These are phyloP conservation scores for Boechera retrofracta DNA, from an alignment of 345 rosid species.

Conservation along the genomic window DNA sequence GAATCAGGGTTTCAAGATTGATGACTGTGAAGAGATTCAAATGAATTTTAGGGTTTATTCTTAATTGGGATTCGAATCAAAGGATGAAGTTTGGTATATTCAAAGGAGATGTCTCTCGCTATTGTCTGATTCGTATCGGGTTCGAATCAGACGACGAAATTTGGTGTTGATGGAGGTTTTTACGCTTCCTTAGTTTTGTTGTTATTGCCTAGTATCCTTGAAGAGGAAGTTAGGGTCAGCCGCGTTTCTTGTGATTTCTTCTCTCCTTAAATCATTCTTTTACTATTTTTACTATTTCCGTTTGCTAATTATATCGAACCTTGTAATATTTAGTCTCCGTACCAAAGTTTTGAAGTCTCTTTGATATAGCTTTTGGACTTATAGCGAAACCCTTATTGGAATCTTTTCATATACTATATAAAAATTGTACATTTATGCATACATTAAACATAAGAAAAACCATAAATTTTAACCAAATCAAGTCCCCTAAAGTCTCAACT, in stretches of 20 bases:
- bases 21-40: constrained; percentile 15
- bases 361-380: constrained; percentile 4
- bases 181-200: constrained; percentile 30
- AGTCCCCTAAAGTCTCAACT: not conserved
- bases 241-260: constrained; percentile 42
- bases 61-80: constrained; percentile 6
- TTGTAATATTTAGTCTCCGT: constrained; percentile 21
- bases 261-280: constrained; percentile 29
- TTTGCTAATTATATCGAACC: constrained; percentile 35
- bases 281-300: constrained; percentile 28
- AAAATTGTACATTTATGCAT: not conserved
- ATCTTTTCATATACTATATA: not conserved
- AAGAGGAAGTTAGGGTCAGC: constrained; percentile 42
- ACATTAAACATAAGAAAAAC: not conserved
- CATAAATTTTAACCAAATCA: not conserved
- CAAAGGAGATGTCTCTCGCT: constrained; percentile 16
- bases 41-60: constrained; percentile 19
- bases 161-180: constrained; percentile 24
- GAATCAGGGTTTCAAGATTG: constrained; percentile 33
- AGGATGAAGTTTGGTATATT: constrained; percentile 25
- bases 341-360: constrained; percentile 10
- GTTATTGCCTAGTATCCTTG: constrained; percentile 40
- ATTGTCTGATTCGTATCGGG: constrained; percentile 42
- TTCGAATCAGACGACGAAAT: constrained; percentile 39
- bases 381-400: constrained; percentile 1